Percentiles rank a stretch among this genome's conserved stretches.
These are phyloP conservation scores for Nakazawaea sp. DNA, from an alignment of 805 yeast species.

Conservation along the genomic window DNA sequence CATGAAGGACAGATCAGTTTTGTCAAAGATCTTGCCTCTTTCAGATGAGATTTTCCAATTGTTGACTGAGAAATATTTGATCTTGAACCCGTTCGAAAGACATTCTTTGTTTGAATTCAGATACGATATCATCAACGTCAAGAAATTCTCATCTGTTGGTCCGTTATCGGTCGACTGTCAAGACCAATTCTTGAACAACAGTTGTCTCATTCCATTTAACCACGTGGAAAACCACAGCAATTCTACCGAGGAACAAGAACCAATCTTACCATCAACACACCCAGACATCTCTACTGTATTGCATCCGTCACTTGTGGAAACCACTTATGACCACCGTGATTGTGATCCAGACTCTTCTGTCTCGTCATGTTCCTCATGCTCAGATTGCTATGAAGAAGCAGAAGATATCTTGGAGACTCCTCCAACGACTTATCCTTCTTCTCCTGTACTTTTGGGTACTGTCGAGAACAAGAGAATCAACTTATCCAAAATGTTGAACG, in stretches of 20 bases:
- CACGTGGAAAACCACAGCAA: constrained; percentile 2
- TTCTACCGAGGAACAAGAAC: neutral
- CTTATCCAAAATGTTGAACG: constrained; percentile 4
- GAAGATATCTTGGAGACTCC: constrained; percentile 5
- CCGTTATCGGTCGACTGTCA: constrained; percentile 18
- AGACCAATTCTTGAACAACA: neutral
- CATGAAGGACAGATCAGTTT: constrained; percentile 44
- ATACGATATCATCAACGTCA: constrained; percentile 26
- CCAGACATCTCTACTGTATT: constrained; percentile 1
- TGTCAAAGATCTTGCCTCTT: constrained; percentile 66
- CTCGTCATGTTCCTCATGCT: constrained; percentile 1
- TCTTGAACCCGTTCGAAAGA: constrained; percentile 42
- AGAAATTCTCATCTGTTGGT: constrained; percentile 23
- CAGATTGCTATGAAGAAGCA: neutral
- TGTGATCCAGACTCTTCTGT: neutral
- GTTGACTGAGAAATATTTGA: constrained; percentile 34
- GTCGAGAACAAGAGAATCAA: neutral
- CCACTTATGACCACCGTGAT: neutral
- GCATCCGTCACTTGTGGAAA: too few relatives aligned
- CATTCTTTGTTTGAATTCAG: constrained; percentile 32
- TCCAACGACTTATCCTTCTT: constrained; percentile 10
- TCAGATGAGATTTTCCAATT: constrained; percentile 53
- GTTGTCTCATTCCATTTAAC: constrained; percentile 6
- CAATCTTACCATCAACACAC: neutral
- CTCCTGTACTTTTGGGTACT: constrained; percentile 3